Evolutionary conservation across 2,329 filamentous ascomycete species (phyloP).

Genomic region (Botrytis cinerea): DNA sequence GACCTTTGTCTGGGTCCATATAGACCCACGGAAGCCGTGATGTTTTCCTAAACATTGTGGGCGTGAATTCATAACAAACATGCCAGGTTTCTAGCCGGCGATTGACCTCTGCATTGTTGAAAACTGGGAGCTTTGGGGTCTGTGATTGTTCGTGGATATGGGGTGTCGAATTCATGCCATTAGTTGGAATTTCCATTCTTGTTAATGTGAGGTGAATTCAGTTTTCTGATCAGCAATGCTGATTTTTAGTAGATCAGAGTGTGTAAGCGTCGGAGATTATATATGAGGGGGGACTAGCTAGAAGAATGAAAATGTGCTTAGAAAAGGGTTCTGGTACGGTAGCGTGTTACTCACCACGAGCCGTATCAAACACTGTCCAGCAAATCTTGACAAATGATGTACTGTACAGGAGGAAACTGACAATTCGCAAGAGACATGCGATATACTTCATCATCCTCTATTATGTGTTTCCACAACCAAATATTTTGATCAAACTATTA

Average conservation of each 20-base stretch:
- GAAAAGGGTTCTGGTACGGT: not conserved
- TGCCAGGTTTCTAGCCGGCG: not conserved
- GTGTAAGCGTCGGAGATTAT: not conserved
- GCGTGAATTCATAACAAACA: not conserved
- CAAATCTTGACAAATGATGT: not conserved
- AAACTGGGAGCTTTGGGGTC: not conserved
- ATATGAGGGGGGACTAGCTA: no score
- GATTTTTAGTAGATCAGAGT: not conserved
- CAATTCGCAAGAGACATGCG: not conserved
- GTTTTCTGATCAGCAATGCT: not conserved
- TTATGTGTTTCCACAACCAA: not conserved
- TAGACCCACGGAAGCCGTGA: not conserved
- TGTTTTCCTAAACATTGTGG: constrained; percentile 7
- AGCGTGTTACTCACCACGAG: not conserved
- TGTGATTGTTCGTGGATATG: not conserved
- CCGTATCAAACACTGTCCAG: not conserved
- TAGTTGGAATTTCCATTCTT: not conserved
- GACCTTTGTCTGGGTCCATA: not conserved
- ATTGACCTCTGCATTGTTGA: not conserved
- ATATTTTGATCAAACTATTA: not conserved
- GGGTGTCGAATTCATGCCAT: no score
- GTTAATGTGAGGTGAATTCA: not conserved
- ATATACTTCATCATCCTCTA: not conserved
- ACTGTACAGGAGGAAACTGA: not conserved
- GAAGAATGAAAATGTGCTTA: not conserved